These are phyloP conservation scores for Didymella arachidicola DNA, from an alignment of 2,329 filamentous ascomycete species.

Conservation along the genomic window DNA sequence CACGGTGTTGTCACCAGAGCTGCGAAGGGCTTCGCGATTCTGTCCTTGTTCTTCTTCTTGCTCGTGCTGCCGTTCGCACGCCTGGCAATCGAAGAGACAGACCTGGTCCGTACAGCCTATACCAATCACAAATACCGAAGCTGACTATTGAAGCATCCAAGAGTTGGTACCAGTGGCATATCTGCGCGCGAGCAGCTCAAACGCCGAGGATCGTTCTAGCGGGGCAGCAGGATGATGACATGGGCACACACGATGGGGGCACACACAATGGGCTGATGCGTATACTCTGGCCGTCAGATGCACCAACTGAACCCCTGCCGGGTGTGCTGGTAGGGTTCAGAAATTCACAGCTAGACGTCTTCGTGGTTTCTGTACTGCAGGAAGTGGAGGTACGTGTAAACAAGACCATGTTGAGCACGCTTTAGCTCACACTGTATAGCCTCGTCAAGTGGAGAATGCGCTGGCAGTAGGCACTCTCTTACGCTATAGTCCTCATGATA, in stretches of 20 bases:
- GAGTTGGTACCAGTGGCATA: constrained; percentile 78
- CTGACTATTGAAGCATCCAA: constrained; percentile 72
- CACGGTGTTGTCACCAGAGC: constrained; percentile 94
- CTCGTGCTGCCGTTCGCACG: constrained; percentile 84
- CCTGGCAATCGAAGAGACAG: constrained; percentile 80
- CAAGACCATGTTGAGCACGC: constrained; percentile 42
- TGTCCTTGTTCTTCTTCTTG: constrained; percentile 84
- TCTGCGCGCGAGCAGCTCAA: constrained; percentile 95
- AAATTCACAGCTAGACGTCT: constrained; percentile 88
- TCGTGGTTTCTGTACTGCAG: constrained; percentile 88
- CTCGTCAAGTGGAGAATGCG: constrained; percentile 77
- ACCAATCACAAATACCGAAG: not conserved
- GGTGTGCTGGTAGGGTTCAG: constrained; percentile 95
- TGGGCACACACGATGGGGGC: constrained; percentile 74
- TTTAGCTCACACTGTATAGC: constrained; percentile 21
- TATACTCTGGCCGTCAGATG: constrained; percentile 97
- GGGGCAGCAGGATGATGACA: constrained; percentile 63
- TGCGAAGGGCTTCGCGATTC: constrained; percentile 80
- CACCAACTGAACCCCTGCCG: constrained; percentile 73
- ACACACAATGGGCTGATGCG: constrained; percentile 86
- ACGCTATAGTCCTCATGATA: constrained; percentile 79
- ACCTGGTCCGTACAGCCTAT: constrained; percentile 68
- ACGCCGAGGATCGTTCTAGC: constrained; percentile 90
- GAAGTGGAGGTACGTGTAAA: constrained; percentile 78
- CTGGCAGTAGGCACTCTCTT: constrained; percentile 84